These are phyloP conservation scores for Amylostereum chailletii DNA, from an alignment of 1,284 basidiomycete genomes.

Conservation along the genomic window DNA sequence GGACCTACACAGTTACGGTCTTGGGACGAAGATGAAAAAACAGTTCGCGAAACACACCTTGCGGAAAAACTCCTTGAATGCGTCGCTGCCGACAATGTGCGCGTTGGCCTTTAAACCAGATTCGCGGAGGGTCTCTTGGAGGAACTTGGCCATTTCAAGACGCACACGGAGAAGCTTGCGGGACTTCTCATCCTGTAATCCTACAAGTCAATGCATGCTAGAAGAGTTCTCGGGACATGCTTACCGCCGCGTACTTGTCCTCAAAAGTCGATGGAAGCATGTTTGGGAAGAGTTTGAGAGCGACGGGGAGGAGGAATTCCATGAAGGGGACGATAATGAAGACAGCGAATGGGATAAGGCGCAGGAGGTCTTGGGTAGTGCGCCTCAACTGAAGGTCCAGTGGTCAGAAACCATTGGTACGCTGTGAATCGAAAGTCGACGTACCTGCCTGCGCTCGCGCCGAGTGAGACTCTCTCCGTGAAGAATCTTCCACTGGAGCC, in stretches of 20 bases:
- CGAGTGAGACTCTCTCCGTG: conserved; percentile 89
- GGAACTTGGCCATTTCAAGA: conserved; percentile 98
- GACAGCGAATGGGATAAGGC: conserved; percentile 91
- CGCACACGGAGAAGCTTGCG: conserved; percentile 91
- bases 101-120: conserved; percentile 88
- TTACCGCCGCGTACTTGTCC: conserved; percentile 87
- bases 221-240: conserved; percentile 19
- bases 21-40: neutral
- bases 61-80: conserved; percentile 99
- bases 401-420: neutral
- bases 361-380: conserved; percentile 87
- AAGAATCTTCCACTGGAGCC: conserved; percentile 88
- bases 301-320: conserved; percentile 95
- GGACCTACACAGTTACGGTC: conserved; percentile 44
- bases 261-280: conserved; percentile 99
- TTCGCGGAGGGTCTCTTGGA: conserved; percentile 95
- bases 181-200: conserved; percentile 87
- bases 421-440: conserved; percentile 13
- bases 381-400: conserved; percentile 62
- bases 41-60: conserved; percentile 46
- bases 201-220: neutral
- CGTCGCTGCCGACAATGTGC: conserved; percentile 87
- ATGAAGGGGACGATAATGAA: conserved; percentile 98
- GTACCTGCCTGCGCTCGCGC: conserved; percentile 87
- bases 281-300: conserved; percentile 95